These are phyloP conservation scores for Pyricularia sp. DNA, from an alignment of 2,329 filamentous ascomycete genomes.

Conservation along the genomic window DNA sequence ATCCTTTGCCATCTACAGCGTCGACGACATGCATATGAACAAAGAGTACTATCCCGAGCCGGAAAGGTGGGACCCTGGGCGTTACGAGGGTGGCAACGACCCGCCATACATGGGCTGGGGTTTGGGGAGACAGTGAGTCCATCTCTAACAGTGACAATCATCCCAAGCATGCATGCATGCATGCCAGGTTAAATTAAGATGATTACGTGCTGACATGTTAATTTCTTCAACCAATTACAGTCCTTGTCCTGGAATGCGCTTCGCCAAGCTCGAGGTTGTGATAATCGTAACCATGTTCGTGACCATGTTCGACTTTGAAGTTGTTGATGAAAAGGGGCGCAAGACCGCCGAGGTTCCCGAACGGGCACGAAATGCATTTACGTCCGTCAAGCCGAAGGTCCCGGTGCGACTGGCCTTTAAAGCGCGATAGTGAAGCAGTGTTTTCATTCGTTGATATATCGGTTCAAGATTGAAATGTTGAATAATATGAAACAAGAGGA, in stretches of 20 bases:
- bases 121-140: constrained; percentile 18
- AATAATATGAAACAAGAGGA: too few relatives aligned
- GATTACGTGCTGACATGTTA: neutral
- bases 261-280: constrained; percentile 43
- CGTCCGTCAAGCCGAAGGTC: constrained; percentile 27
- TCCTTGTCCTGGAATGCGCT: constrained; percentile 24
- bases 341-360: constrained; percentile 18
- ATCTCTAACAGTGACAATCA: neutral
- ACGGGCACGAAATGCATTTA: constrained; percentile 25
- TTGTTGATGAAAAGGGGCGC: constrained; percentile 29
- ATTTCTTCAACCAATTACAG: neutral
- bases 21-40: constrained; percentile 40
- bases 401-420: constrained; percentile 18
- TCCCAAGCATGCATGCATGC: neutral
- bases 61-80: constrained; percentile 35
- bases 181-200: neutral
- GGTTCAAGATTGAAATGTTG: too few relatives aligned
- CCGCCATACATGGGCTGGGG: constrained; percentile 26
- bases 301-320: constrained; percentile 35
- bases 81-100: constrained; percentile 35
- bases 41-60: constrained; percentile 38
- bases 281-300: constrained; percentile 39
- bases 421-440: neutral
- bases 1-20: constrained; percentile 33
- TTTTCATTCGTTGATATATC: neutral